A percentile compares a stretch with the other conserved stretches of the same genome.
These are phyloP conservation scores for Raddia guianensis DNA, from an alignment of 176 grass and related monocot genomes.

Conservation along the genomic window DNA sequence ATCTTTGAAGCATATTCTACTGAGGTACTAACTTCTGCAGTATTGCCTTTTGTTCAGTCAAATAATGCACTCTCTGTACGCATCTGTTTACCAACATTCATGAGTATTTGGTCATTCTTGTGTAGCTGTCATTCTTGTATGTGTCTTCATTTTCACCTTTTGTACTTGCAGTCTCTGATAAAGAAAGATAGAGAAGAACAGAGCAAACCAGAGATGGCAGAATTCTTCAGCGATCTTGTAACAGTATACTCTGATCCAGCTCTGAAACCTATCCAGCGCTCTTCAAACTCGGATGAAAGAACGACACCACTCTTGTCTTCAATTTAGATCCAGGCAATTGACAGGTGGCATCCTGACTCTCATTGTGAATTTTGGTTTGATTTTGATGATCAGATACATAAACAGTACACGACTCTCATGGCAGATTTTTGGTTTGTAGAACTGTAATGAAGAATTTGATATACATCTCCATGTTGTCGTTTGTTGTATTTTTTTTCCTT, in stretches of 20 bases:
- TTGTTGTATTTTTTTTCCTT: conserved; percentile 16
- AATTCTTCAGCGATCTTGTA: conserved; percentile 68
- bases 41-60: background rate
- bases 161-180: conserved; percentile 70
- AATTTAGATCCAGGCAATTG: conserved; percentile 26
- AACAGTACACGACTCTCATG: background rate
- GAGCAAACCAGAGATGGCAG: conserved; percentile 64
- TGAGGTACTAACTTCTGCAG: conserved; percentile 55
- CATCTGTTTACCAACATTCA: background rate
- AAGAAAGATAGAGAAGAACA: conserved; percentile 88
- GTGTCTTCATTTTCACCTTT: conserved; percentile 1
- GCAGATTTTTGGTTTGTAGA: conserved; percentile 4
- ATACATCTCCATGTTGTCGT: conserved; percentile 1
- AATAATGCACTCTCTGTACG: background rate
- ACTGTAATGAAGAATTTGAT: conserved; percentile 30
- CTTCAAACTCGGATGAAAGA: conserved; percentile 42
- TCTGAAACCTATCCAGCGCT: conserved; percentile 54
- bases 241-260: conserved; percentile 70
- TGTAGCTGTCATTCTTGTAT: conserved; percentile 1
- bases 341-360: conserved; percentile 15
- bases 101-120: background rate
- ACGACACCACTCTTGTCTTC: conserved; percentile 65
- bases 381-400: conserved; percentile 11
- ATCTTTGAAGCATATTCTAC: conserved; percentile 79
- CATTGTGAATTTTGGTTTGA: conserved; percentile 34